Conservation (phyloP, 169 alveolate genomes). For the Babesia sp. region DNA sequence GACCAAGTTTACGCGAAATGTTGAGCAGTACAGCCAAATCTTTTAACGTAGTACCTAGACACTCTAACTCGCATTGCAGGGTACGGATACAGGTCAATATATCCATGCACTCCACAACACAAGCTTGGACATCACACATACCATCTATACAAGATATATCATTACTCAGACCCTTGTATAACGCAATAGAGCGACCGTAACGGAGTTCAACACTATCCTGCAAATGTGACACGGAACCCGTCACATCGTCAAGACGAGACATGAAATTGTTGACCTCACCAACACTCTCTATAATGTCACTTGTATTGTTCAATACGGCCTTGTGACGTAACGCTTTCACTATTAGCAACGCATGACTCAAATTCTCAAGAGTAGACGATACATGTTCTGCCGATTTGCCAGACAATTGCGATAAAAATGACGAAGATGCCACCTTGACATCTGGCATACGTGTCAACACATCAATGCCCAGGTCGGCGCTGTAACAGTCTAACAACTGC, state of each 20-base stretch:
- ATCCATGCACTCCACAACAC: constrained; percentile 47
- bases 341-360: constrained; percentile 34
- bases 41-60: constrained; percentile 3
- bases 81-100: constrained; percentile 3
- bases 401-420: constrained; percentile 14
- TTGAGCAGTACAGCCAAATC: constrained; percentile 30
- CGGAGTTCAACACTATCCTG: constrained; percentile 10
- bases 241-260: constrained; percentile 5
- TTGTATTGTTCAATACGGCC: constrained; percentile 47
- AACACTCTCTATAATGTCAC: constrained; percentile 52
- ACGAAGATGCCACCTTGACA: constrained; percentile 17
- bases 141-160: constrained; percentile 40
- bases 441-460: constrained; percentile 11
- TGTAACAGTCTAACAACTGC: constrained; percentile 25
- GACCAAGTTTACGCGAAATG: background rate
- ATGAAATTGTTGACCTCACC: constrained; percentile 45
- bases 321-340: constrained; percentile 46
- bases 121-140: constrained; percentile 22
- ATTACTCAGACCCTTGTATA: constrained; percentile 36
- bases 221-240: constrained; percentile 13
- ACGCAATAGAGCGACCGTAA: constrained; percentile 13
- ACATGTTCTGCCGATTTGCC: constrained; percentile 43
- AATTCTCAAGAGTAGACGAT: constrained; percentile 34
- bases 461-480: constrained; percentile 8
- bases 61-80: background rate